These are phyloP conservation scores for Boletales sp. DNA, from an alignment of 768 basidiomycete genomes.

Conservation along the genomic window DNA sequence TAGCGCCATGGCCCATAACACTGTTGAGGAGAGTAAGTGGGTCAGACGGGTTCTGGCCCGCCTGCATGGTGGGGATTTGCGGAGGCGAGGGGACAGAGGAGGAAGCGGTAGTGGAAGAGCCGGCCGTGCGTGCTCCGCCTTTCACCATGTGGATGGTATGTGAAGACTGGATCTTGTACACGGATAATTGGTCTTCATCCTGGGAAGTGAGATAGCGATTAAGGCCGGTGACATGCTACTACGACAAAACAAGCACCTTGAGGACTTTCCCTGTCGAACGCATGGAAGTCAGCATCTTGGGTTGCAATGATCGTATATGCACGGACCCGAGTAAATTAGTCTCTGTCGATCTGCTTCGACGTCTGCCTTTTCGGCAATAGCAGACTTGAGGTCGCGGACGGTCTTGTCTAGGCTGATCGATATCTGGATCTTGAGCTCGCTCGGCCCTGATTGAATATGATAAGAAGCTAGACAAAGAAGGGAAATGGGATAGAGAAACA, in stretches of 20 bases:
- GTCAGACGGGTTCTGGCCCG: slow-evolving; percentile 86
- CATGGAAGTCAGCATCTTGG: background rate
- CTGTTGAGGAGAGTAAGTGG: slow-evolving; percentile 82
- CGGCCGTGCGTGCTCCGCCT: slow-evolving; percentile 53
- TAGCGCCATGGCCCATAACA: slow-evolving; percentile 69
- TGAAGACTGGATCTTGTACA: slow-evolving; percentile 86
- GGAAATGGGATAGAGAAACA: slow-evolving; percentile 16
- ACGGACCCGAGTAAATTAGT: slow-evolving; percentile 85
- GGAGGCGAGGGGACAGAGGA: slow-evolving; percentile 39
- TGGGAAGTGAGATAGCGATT: slow-evolving; percentile 25
- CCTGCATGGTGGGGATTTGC: slow-evolving; percentile 76
- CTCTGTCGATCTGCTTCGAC: slow-evolving; percentile 86
- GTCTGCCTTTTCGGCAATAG: slow-evolving; percentile 81
- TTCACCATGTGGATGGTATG: slow-evolving; percentile 96
- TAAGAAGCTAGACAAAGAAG: background rate
- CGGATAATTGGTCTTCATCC: slow-evolving; percentile 79
- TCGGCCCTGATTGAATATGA: slow-evolving; percentile 57
- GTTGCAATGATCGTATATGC: slow-evolving; percentile 4
- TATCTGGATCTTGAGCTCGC: slow-evolving; percentile 90
- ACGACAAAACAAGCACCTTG: slow-evolving; percentile 43
- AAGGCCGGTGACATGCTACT: background rate
- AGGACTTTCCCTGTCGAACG: slow-evolving; percentile 57
- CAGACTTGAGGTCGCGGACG: slow-evolving; percentile 86
- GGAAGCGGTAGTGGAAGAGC: slow-evolving; percentile 36
- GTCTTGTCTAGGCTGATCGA: slow-evolving; percentile 78